phyloP scores from a whole-genome alignment of 2,329 filamentous ascomycete genomes.

The Delphinella strobiligena region DNA sequence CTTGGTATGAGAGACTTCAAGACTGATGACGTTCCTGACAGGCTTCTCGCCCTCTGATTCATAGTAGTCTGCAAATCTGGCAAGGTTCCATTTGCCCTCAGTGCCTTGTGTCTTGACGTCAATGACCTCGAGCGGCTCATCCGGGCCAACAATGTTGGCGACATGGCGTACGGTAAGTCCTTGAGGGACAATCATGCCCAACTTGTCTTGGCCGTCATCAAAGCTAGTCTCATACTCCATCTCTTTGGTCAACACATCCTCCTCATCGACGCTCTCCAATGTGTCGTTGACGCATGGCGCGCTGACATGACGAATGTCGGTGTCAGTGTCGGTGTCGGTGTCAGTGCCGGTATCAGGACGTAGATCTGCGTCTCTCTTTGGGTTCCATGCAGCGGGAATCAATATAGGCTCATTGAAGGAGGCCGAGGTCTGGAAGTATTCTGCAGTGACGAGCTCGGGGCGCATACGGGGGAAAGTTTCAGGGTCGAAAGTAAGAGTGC shows the following conservation, averaged over 20 bases:
- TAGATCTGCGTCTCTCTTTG: slow-evolving; percentile 21
- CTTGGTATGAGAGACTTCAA: slow-evolving; percentile 54
- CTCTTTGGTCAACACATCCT: slow-evolving; percentile 20
- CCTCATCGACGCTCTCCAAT: slow-evolving; percentile 4
- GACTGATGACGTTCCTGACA: slow-evolving; percentile 57
- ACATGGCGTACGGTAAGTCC: slow-evolving; percentile 52
- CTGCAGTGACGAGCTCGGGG: slow-evolving; percentile 49
- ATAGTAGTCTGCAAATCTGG: slow-evolving; percentile 56
- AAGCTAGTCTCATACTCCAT: slow-evolving; percentile 37
- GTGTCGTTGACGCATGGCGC: neutral
- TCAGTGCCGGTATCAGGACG: slow-evolving; percentile 16
- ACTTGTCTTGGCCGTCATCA: slow-evolving; percentile 51
- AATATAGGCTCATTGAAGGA: slow-evolving; percentile 57
- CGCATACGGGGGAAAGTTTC: slow-evolving; percentile 53
- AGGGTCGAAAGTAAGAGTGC: slow-evolving; percentile 46
- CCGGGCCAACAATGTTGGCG: slow-evolving; percentile 50
- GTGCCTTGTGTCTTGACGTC: slow-evolving; percentile 59
- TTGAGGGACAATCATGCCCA: slow-evolving; percentile 57
- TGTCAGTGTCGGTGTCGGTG: slow-evolving; percentile 11
- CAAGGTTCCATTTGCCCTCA: slow-evolving; percentile 53
- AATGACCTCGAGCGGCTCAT: slow-evolving; percentile 53
- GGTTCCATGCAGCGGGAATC: slow-evolving; percentile 50
- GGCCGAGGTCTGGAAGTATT: slow-evolving; percentile 50
- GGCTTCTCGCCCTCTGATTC: slow-evolving; percentile 50
- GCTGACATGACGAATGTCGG: neutral